phyloP scores from a whole-genome alignment of 106 monocot species.

The Dioscorea zingiberensis region DNA sequence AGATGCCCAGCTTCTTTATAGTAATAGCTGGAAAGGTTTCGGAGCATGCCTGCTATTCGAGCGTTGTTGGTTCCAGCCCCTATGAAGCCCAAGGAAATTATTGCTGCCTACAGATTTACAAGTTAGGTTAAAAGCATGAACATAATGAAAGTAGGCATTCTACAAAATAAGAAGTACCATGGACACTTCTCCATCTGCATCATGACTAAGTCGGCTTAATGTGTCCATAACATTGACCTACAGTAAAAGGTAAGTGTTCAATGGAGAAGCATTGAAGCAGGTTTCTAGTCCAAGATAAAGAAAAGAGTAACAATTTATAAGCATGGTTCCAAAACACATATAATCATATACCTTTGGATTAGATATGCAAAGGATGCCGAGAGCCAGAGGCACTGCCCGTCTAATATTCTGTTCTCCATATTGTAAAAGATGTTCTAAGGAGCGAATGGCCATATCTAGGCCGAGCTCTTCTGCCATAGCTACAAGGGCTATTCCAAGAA shows the following conservation, averaged over 20 bases:
- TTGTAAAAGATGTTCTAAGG: conserved; percentile 84
- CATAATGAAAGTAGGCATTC: neutral
- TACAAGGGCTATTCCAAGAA: conserved; percentile 94
- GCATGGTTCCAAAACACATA: neutral
- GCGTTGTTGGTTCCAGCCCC: conserved; percentile 97
- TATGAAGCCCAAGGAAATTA: conserved; percentile 86
- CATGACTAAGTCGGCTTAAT: conserved; percentile 91
- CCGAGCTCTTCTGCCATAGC: conserved; percentile 98
- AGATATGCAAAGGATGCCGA: conserved; percentile 91
- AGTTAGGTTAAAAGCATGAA: conserved; percentile 4
- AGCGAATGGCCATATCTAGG: conserved; percentile 86
- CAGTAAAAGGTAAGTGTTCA: neutral
- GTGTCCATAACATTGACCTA: conserved; percentile 98
- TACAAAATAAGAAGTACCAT: conserved; percentile 35
- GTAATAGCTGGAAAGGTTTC: conserved; percentile 96
- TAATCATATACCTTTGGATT: conserved; percentile 97
- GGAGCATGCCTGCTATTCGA: conserved; percentile 94
- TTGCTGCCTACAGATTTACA: conserved; percentile 66
- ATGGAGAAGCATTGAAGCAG: neutral
- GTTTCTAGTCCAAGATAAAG: neutral
- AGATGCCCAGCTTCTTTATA: conserved; percentile 98
- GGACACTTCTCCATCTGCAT: conserved; percentile 92
- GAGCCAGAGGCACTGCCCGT: conserved; percentile 84
- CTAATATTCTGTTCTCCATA: conserved; percentile 98
- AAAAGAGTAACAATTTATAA: neutral